These are phyloP conservation scores for Isatis lusitanica DNA, from an alignment of 441 rosid species.

Conservation along the genomic window DNA sequence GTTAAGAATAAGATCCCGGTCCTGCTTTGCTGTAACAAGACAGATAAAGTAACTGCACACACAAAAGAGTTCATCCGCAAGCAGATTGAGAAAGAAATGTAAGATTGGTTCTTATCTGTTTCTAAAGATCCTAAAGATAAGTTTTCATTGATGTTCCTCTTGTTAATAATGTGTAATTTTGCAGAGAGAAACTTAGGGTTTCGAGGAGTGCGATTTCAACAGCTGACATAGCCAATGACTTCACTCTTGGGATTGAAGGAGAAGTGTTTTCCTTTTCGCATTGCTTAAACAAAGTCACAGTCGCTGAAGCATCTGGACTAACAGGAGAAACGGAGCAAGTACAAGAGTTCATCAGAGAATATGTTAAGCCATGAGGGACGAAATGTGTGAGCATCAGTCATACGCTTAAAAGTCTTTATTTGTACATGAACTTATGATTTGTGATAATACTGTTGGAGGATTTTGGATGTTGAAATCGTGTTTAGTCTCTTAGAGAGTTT, in stretches of 20 bases:
- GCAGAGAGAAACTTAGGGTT: slow-evolving; percentile 75
- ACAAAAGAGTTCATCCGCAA: slow-evolving; percentile 85
- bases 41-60: slow-evolving; percentile 93
- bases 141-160: background rate
- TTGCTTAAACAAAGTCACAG: slow-evolving; percentile 69
- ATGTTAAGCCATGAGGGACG: slow-evolving; percentile 53
- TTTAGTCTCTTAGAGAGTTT: slow-evolving; percentile 2
- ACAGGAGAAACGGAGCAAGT: slow-evolving; percentile 63
- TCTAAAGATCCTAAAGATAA: background rate
- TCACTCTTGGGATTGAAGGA: slow-evolving; percentile 73
- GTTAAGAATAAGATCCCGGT: slow-evolving; percentile 76
- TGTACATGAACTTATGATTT: slow-evolving; percentile 28
- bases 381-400: slow-evolving; percentile 10
- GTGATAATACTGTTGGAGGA: background rate
- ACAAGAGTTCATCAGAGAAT: slow-evolving; percentile 75
- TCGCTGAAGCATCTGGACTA: slow-evolving; percentile 79
- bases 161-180: slow-evolving; percentile 20
- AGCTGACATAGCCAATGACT: slow-evolving; percentile 82
- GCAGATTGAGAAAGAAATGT: slow-evolving; percentile 97
- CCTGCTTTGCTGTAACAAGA: slow-evolving; percentile 82
- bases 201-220: slow-evolving; percentile 74
- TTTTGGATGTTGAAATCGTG: background rate
- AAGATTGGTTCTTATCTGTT: slow-evolving; percentile 22
- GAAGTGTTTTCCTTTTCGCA: slow-evolving; percentile 70
- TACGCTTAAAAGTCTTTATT: background rate